Base-by-base conservation (phyloP, 768 basidiomycete genomes). In the Suillus subaureus region DNA sequence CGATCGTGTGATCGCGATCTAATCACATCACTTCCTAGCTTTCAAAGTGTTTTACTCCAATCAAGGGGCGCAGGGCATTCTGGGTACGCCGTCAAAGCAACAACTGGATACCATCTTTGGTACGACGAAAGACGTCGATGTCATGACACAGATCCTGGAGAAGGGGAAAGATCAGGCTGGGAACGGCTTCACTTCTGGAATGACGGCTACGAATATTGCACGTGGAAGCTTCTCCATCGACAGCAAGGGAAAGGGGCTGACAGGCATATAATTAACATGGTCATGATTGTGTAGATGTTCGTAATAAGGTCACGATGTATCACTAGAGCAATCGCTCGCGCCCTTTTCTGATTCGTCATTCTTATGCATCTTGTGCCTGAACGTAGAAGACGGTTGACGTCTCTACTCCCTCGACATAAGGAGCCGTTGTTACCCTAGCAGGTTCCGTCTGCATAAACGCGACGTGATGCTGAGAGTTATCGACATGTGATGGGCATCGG, bases 1-100 rank as follows among this genome's bases (percentile, higher is more conserved):
- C 39, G 52, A 39, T 63, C 23, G 49, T 9, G 6, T n/a, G 15
- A 60, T 60, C n/a, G 23, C 31, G 28, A 26, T 18, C 8, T 28
- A 35, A 54, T 49, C 23, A 3, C 28, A 62, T 28, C 57, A 9
- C 42, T 45, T 42, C 23, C 40, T 68, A 93, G 92, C 91, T 4
- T 95, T 91, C 80, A 71, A 83, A 42, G 80, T 96, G 64, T 90
- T 89, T 76, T 80, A 84, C 73, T 89, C 92, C 23, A 76, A 77
- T 28, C 92, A 93, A 75, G 94, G 93, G 15, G 76, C 84, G 6
- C 93, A 95, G 77, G 94, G 93, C n/a, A 75, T 87, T 62, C 84
- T 93, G 43, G 85, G 88, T 33, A 81, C 82, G 61, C 83, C 92
- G 13, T 94, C 93, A n/a, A 87, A 90, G 58, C 94, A 96, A 74